Base-by-base conservation (phyloP, 805 yeast species). In the Metschnikowia picachoensis region DNA sequence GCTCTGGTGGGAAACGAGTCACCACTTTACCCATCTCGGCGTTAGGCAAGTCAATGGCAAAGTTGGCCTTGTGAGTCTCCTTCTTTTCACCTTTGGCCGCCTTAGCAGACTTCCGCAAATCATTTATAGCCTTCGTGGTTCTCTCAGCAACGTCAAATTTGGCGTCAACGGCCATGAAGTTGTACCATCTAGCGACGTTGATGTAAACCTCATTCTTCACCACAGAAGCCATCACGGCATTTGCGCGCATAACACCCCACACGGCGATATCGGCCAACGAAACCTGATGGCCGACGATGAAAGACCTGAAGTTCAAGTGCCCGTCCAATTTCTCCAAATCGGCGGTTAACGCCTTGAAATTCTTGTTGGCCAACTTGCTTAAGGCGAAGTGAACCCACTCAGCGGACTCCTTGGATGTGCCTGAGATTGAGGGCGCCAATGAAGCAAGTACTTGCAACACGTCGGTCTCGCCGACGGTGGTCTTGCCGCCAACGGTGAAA, bases 1-100 rank as follows among this genome's bases (percentile, higher is more conserved):
- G 99, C 75, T 94, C 99, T 55, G 99, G 99, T 43, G 96, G 99
- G 82, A 94, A 94, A 73, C 99, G 86, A 44, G 99, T 95, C 44
- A 95, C 98, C 47, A 94, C 99, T 70, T 91, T 75, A 55, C 99
- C 99, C 47, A 85, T 82, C 60, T 79, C 82, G 48, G 99, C 99
- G 65, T 83, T 95, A 49, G 86, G 87, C 56, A 94, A 80, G 60
- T 88, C 94, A 61, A 94, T 94, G 65, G 91, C 97, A 58, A 86
- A 94, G 68, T 86, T 91, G 52, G 99, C 98, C 73, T 89, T 88
- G 77, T 89, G 95, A 43, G 83, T 74, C 68, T 88, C 94, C 71
- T 89, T 90, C 73, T 85, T 84, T 58, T 83, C 87, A 46, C 77
- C 77, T 64, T 85, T 83, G 51, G 86, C 76, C 39, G 77, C 52